These are phyloP conservation scores for Venturia asperata DNA, from an alignment of 2,329 filamentous ascomycete genomes.

Conservation along the genomic window DNA sequence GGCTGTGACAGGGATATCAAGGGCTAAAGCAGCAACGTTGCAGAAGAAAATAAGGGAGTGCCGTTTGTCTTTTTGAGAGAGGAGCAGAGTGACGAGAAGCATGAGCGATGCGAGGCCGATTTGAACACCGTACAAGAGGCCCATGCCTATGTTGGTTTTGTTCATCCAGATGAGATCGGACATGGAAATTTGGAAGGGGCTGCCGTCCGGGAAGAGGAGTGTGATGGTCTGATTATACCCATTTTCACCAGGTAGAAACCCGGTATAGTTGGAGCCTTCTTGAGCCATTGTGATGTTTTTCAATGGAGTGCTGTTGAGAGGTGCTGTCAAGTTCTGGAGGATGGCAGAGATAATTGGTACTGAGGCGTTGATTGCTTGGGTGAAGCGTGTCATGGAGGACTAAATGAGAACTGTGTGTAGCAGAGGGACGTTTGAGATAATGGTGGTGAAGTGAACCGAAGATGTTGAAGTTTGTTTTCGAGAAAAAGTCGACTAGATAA, in stretches of 20 bases:
- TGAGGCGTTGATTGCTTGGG: neutral
- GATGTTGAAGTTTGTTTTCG: neutral
- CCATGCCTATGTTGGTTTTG: conserved; percentile 42
- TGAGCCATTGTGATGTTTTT: conserved; percentile 1
- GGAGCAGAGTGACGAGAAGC: conserved; percentile 56
- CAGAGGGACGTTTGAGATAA: neutral
- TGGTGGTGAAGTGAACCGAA: neutral
- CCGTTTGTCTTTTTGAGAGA: conserved; percentile 61
- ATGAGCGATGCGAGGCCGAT: conserved; percentile 61
- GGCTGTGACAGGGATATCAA: conserved; percentile 54
- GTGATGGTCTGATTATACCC: conserved; percentile 47
- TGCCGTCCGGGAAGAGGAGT: conserved; percentile 41
- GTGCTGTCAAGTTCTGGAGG: neutral
- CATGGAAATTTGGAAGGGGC: conserved; percentile 37
- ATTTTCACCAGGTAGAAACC: conserved; percentile 29
- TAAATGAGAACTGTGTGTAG: neutral
- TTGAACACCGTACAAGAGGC: conserved; percentile 63
- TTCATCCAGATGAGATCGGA: conserved; percentile 39
- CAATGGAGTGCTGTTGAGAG: neutral
- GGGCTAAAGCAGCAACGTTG: conserved; percentile 53
- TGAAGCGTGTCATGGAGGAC: neutral
- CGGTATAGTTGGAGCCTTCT: neutral
- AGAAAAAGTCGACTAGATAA: neutral
- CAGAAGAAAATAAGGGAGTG: conserved; percentile 57
- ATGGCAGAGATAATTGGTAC: neutral